phyloP scores from a whole-genome alignment of 345 rosid genomes.

The thale cress (Arabidopsis thaliana) region DNA sequence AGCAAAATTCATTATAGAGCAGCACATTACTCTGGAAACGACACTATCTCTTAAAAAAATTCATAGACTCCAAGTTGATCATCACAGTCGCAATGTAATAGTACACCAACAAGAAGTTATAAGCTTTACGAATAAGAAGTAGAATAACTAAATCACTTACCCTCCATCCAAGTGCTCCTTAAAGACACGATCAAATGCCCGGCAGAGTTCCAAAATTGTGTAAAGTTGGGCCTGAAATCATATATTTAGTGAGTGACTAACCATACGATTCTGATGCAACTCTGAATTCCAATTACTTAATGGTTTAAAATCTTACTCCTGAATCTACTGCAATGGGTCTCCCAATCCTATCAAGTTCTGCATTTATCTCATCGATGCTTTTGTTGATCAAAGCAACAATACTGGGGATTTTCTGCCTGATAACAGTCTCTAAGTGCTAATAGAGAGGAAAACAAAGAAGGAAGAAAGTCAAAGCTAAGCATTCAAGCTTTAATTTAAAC shows the following conservation, averaged over 20 bases:
- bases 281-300: background rate
- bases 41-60: background rate
- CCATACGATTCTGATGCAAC: background rate
- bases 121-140: slow-evolving; percentile 8
- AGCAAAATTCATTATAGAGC: background rate
- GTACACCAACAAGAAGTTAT: background rate
- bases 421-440: slow-evolving; percentile 92
- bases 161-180: slow-evolving; percentile 99
- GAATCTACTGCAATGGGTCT: slow-evolving; percentile 96
- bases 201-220: slow-evolving; percentile 92
- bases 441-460: slow-evolving; percentile 25
- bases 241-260: slow-evolving; percentile 35
- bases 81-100: background rate
- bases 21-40: slow-evolving; percentile 17
- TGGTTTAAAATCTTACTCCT: slow-evolving; percentile 71
- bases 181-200: slow-evolving; percentile 97
- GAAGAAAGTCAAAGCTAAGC: slow-evolving; percentile 29
- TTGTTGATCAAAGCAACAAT: slow-evolving; percentile 93
- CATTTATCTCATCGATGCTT: slow-evolving; percentile 95
- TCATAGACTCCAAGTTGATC: background rate
- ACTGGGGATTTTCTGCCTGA: slow-evolving; percentile 97
- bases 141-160: slow-evolving; percentile 51
- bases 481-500: background rate
- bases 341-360: slow-evolving; percentile 96
- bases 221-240: slow-evolving; percentile 84